Base-by-base conservation (phyloP, 2,329 filamentous ascomycete genomes). In the Dactylellina drechsleri region DNA sequence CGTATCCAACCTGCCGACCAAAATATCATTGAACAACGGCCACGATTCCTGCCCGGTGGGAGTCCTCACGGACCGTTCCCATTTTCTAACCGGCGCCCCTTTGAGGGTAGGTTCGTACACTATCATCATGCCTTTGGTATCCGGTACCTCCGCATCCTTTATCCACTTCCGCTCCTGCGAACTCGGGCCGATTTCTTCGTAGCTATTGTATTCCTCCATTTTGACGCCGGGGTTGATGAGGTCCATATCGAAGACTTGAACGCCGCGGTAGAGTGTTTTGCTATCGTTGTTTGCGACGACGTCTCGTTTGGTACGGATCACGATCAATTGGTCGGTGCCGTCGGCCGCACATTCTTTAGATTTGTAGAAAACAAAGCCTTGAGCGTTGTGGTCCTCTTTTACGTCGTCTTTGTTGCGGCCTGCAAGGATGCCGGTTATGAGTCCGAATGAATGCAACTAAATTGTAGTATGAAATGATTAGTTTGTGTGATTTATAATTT, bases 281-380 rank as follows among this genome's bases (percentile, higher is more conserved):
- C 8, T 18, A 7, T 41, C 23, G 18, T 36, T 12, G 4, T 10
- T 40, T 5, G 36, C 16, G 0, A 10, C 4, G 2, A 58, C 43
- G 15, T 47, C 40, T 8, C 43, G 47, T 23, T 62, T 58, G 12
- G 62, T 62, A 12, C 18, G 47, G 16, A 75, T 12, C 28, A 64
- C 36, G 18, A 75, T 45, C 43, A 75, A 59, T 13, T 75, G 64
- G 8, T 75, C 31, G 5, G 57, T 75, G 3, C 31, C 52, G 1
- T 5, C 5, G 41, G n/a, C 16, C 1, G 7, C 13, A 45, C 71
- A 75, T 18, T 58, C 23, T 0, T 10, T 13, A 1, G 71, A 64
- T 45, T 67, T 56, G 53, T 67, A 75, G 20, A 64, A 60, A 13
- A 75, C 41, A 12, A 75, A 45, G 4, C 47, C 62, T 8, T 45